These are phyloP conservation scores for Fusarium musae DNA, from an alignment of 2,329 filamentous ascomycete genomes.

Conservation along the genomic window DNA sequence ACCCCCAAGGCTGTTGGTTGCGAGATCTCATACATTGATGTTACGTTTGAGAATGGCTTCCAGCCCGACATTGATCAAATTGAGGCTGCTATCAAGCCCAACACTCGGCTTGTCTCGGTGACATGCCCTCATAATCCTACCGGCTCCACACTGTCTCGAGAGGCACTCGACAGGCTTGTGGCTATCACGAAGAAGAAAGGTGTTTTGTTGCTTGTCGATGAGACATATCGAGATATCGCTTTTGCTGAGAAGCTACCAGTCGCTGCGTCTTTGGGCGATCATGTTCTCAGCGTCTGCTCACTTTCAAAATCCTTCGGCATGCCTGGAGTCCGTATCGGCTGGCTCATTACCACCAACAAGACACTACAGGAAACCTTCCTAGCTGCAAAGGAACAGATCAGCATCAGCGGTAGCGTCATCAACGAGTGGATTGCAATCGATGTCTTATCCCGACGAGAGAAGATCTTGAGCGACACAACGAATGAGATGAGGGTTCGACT, in stretches of 20 bases:
- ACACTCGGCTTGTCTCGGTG: not conserved
- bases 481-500: not conserved
- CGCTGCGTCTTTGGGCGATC: not conserved
- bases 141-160: not conserved
- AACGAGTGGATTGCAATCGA: not conserved
- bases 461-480: not conserved
- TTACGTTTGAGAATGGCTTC: not conserved
- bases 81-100: not conserved
- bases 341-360: not conserved
- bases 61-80: not conserved
- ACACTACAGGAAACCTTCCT: not conserved
- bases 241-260: not conserved
- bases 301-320: not conserved
- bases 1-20: not conserved
- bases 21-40: not conserved
- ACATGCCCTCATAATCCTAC: not conserved
- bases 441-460: not conserved
- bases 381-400: conserved; percentile 1
- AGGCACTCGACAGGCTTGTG: not conserved
- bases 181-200: not conserved
- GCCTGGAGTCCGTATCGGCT: not conserved
- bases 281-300: not conserved
- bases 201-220: not conserved
- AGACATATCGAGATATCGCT: not conserved
- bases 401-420: conserved; percentile 1